Evolutionary conservation across 2,329 filamentous ascomycete genomes (phyloP).

Genomic region (Hansfordia pulvinata): DNA sequence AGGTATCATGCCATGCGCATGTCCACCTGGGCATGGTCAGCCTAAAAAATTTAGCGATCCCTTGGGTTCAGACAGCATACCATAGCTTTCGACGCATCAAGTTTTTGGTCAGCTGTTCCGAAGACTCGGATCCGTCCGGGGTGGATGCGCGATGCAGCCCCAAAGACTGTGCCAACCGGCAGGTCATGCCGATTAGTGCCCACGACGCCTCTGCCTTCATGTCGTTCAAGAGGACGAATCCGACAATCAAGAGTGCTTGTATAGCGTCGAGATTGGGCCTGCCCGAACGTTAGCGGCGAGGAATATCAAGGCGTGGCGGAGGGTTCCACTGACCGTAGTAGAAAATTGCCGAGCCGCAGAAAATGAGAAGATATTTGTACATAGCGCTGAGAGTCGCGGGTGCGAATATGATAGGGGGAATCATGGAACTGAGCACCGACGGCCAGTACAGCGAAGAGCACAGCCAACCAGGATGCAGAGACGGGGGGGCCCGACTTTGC

Average conservation of each 20-base stretch:
- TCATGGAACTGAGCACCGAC: conserved; percentile 56
- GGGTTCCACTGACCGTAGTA: conserved; percentile 31
- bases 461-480: conserved; percentile 52
- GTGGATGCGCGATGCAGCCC: conserved; percentile 39
- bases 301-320: conserved; percentile 4
- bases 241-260: conserved; percentile 47
- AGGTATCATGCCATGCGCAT: conserved; percentile 52
- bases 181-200: conserved; percentile 50
- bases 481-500: conserved; percentile 34
- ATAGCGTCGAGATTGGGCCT: conserved; percentile 53
- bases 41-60: conserved; percentile 10
- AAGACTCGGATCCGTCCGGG: conserved; percentile 29
- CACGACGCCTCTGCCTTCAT: conserved; percentile 59
- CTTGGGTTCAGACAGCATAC: conserved; percentile 18
- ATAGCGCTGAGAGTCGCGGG: conserved; percentile 44
- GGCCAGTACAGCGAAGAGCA: conserved; percentile 50
- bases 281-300: conserved; percentile 2
- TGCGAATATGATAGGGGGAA: conserved; percentile 46
- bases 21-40: conserved; percentile 31
- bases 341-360: conserved; percentile 47
- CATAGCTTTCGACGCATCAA: conserved; percentile 41
- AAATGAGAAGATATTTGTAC: conserved; percentile 54
- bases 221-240: conserved; percentile 51
- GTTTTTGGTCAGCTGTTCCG: conserved; percentile 35
- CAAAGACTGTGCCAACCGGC: conserved; percentile 50